Base-by-base conservation (phyloP, 2,329 filamentous ascomycete species). In the Helotiales sp. region DNA sequence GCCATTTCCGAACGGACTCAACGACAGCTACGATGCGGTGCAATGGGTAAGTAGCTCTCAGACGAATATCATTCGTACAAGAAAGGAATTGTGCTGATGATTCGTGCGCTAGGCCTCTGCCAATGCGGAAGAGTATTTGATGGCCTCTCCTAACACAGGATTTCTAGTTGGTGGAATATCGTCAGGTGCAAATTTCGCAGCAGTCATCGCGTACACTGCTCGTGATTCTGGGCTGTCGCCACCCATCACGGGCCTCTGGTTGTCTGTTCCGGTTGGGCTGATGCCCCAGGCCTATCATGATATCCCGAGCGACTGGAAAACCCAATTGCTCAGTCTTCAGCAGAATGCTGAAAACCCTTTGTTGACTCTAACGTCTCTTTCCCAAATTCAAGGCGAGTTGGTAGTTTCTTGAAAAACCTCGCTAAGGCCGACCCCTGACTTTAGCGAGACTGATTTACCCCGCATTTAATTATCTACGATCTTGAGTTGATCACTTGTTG, bases 11-110 rank as follows among this genome's bases (percentile, higher is more conserved):
- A 79, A 80, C 0, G 80, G 81, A 0, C 77, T 83, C 2, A 74
- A 83, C 17, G 81, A 85, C 66, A 73, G 75, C 54, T 82, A 79
- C 77, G 78, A 81, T 63, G 75, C 75, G 2, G 72, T 83, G 2
- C 73, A 80, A 25, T 84, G 81, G 76, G 66, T 71, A 22, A n/a
- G n/a, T n/a, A n/a, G n/a, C n/a, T n/a, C n/a, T n/a, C n/a, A n/a
- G n/a, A n/a, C 17, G 38, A 6, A 24, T 15, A 22, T 8, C 17
- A 24, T 8, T 7, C 19, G 7, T 42, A n/a, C 19, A 42, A 13
- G 25, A 13, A 36, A 15, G 8, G 34, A 36, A 8, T 36, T 8
- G 5, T 8, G 10, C 15, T 36, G 34, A 36, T 15, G 15, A 5
- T 8, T n/a, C n/a, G n/a, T n/a, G n/a, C n/a, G 5, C 15, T 15